Percentiles rank a stretch among this genome's conserved stretches.
phyloP scores from a whole-genome alignment of 768 basidiomycete genomes.

The Tricholoma furcatifolium region DNA sequence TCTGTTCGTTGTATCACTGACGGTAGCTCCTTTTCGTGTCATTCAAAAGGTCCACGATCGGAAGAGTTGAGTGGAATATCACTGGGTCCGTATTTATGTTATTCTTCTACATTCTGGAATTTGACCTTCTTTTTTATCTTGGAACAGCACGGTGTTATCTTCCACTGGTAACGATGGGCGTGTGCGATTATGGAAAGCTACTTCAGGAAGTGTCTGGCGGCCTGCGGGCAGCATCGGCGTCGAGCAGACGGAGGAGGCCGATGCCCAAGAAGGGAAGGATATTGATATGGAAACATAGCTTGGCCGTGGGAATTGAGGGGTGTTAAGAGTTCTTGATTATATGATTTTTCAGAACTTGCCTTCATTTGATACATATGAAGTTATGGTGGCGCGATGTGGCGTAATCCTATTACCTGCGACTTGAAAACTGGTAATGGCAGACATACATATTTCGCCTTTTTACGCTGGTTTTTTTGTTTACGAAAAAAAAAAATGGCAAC shows the following conservation, averaged over 20 bases:
- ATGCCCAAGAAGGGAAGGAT: slow-evolving; percentile 33
- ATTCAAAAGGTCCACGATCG: slow-evolving; percentile 60
- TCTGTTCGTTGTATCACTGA: too few relatives aligned
- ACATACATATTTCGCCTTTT: too few relatives aligned
- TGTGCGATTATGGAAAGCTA: slow-evolving; percentile 83
- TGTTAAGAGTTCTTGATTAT: too few relatives aligned
- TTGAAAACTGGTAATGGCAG: too few relatives aligned
- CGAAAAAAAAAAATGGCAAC: too few relatives aligned
- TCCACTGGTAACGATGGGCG: slow-evolving; percentile 84
- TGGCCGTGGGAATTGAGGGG: too few relatives aligned
- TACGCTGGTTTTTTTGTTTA: too few relatives aligned
- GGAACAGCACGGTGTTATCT: slow-evolving; percentile 70
- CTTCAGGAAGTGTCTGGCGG: slow-evolving; percentile 81
- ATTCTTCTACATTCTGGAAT: not conserved
- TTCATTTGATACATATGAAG: too few relatives aligned
- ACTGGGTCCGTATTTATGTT: slow-evolving; percentile 54
- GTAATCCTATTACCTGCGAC: too few relatives aligned
- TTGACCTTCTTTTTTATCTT: not conserved
- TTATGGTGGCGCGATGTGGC: too few relatives aligned
- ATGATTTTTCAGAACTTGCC: too few relatives aligned
- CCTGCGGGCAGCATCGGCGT: slow-evolving; percentile 80
- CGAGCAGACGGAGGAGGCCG: slow-evolving; percentile 57
- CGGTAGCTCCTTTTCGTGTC: too few relatives aligned
- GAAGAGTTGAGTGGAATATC: slow-evolving; percentile 93
- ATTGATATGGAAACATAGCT: slow-evolving; percentile 40